Evolutionary conservation across 371 early-diverging fungal species (phyloP).

Genomic region (Chytridium lagenaria): DNA sequence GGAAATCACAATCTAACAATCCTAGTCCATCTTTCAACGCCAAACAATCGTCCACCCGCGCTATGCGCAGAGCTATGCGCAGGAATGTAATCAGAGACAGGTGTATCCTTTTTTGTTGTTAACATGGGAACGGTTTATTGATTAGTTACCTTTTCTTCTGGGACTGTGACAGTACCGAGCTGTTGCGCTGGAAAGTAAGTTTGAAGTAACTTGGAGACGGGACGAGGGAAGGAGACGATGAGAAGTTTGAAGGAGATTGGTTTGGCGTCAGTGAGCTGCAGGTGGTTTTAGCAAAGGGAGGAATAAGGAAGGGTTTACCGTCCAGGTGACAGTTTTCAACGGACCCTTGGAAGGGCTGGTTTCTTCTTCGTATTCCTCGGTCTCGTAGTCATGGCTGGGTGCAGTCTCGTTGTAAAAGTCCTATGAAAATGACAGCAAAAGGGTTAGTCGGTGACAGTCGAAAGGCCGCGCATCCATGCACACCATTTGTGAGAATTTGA

Average conservation of each 20-base stretch:
- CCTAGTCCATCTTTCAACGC: neutral
- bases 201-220: neutral
- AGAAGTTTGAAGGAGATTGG: constrained; percentile 1
- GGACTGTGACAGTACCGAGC: neutral
- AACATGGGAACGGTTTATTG: no score
- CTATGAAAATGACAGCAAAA: constrained; percentile 5
- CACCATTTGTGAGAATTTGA: neutral
- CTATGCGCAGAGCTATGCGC: neutral
- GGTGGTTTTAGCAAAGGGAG: no score
- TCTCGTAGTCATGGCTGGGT: neutral
- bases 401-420: neutral
- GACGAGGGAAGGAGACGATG: neutral
- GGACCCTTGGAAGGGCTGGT: neutral
- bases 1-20: neutral
- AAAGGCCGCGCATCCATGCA: neutral
- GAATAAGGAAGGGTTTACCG: neutral
- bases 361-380: constrained; percentile 8
- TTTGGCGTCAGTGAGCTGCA: neutral
- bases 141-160: no score
- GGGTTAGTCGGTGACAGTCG: neutral
- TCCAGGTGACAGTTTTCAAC: neutral
- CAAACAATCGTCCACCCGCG: neutral
- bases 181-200: neutral
- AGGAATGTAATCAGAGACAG: no score
- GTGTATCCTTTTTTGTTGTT: no score